A percentile compares a stretch with the other conserved stretches of the same genome.
phyloP scores from a whole-genome alignment of 2,329 filamentous ascomycete genomes.

The Elsinoe arachidis region DNA sequence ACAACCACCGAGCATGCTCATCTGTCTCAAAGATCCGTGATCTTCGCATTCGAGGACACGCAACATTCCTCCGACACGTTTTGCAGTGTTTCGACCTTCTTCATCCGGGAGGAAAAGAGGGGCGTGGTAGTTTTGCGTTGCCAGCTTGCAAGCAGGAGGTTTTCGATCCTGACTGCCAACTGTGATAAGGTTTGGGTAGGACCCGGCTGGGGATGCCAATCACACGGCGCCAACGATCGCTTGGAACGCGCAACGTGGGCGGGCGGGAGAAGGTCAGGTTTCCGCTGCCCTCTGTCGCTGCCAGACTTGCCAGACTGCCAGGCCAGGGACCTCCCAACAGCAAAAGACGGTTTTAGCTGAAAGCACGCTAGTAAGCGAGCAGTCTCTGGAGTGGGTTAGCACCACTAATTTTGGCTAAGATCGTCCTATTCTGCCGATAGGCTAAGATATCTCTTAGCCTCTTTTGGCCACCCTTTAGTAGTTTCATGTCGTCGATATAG shows the following conservation, averaged over 20 bases:
- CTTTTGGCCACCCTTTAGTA: no score
- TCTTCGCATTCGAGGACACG: background rate
- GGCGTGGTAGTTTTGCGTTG: background rate
- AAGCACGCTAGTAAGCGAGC: no score
- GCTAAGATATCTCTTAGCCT: no score
- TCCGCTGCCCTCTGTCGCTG: no score
- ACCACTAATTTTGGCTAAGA: no score
- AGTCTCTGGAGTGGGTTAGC: no score
- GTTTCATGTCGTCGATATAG: no score
- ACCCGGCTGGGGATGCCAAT: conserved; percentile 5
- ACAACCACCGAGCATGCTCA: no score
- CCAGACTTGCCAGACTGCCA: no score
- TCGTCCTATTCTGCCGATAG: no score
- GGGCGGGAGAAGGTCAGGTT: conserved; percentile 4
- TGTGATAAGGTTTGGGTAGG: conserved; percentile 4
- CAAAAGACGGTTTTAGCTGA: no score
- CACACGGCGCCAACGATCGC: conserved; percentile 10
- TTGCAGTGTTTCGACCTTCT: conserved; percentile 2
- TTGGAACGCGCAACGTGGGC: conserved; percentile 1
- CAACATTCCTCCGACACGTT: background rate
- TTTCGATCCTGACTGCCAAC: background rate
- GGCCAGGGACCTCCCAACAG: background rate
- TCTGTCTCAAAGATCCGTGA: background rate
- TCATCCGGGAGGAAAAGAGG: conserved; percentile 1
- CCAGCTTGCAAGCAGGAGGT: background rate